Conservation (phyloP, 805 yeast genomes). For the Lipomyces oligophaga region DNA sequence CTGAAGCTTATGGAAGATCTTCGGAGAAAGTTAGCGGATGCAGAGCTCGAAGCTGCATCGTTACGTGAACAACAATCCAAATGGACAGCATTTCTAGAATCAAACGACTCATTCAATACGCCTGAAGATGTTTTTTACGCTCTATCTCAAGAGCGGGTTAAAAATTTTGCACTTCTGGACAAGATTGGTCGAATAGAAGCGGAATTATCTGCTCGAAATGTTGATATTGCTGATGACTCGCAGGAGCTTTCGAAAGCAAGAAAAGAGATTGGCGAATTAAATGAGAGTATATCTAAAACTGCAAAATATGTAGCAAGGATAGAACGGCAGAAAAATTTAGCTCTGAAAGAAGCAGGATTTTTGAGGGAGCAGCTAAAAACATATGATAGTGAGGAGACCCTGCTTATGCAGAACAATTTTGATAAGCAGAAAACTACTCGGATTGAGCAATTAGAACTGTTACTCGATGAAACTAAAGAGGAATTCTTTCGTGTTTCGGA, state of each 20-base stretch:
- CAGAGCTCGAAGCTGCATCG: constrained; percentile 50
- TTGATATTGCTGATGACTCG: constrained; percentile 31
- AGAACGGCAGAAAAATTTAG: constrained; percentile 47
- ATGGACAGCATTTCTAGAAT: constrained; percentile 45
- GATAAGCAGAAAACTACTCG: constrained; percentile 30
- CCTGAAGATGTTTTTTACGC: constrained; percentile 43
- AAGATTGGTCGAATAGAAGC: constrained; percentile 36
- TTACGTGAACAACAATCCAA: constrained; percentile 48
- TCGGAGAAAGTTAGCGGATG: constrained; percentile 46
- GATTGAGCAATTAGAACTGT: constrained; percentile 41
- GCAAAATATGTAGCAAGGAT: constrained; percentile 36
- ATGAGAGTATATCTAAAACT: constrained; percentile 43
- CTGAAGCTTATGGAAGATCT: constrained; percentile 41
- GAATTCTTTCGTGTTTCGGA: constrained; percentile 47
- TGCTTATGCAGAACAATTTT: constrained; percentile 22
- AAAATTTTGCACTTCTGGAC: constrained; percentile 34
- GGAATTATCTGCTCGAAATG: constrained; percentile 29
- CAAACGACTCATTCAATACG: constrained; percentile 41
- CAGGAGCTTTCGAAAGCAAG: no score
- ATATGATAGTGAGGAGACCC: constrained; percentile 41
- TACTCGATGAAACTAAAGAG: constrained; percentile 54
- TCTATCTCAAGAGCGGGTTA: constrained; percentile 38
- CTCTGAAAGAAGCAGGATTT: constrained; percentile 56
- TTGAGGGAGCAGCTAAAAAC: constrained; percentile 55
- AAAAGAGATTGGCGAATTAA: constrained; percentile 32